Evolutionary conservation across 768 basidiomycete species (phyloP).

Genomic region (Roridomyces roridus): DNA sequence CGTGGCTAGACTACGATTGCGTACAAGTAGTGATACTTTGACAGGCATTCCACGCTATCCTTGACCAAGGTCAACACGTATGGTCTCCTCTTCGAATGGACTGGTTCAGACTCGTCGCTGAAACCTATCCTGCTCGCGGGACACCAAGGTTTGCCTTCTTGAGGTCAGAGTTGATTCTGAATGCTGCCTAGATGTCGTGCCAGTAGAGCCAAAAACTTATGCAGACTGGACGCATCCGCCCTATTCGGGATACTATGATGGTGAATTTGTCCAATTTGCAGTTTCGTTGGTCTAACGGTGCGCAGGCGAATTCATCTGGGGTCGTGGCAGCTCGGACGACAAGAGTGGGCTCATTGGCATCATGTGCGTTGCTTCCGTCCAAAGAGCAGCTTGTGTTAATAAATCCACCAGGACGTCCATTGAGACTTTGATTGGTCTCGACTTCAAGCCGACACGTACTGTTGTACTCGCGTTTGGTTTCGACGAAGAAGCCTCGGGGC

Average conservation of each 20-base stretch:
- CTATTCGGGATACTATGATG: slow-evolving; percentile 63
- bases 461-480: slow-evolving; percentile 74
- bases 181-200: slow-evolving; percentile 58
- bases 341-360: slow-evolving; percentile 78
- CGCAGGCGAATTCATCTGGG: slow-evolving; percentile 66
- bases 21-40: neutral
- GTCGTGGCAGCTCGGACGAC: slow-evolving; percentile 76
- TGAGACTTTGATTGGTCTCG: slow-evolving; percentile 67
- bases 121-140: slow-evolving; percentile 75
- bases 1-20: slow-evolving; percentile 44
- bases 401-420: slow-evolving; percentile 50
- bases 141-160: slow-evolving; percentile 58
- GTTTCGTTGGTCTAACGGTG: neutral
- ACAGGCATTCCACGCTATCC: slow-evolving; percentile 63
- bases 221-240: slow-evolving; percentile 61
- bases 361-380: slow-evolving; percentile 43
- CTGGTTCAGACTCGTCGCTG: slow-evolving; percentile 62
- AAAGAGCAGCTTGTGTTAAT: neutral
- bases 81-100: slow-evolving; percentile 77
- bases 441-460: slow-evolving; percentile 68
- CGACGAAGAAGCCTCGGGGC: slow-evolving; percentile 74
- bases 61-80: slow-evolving; percentile 80
- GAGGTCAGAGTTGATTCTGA: neutral
- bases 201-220: slow-evolving; percentile 55
- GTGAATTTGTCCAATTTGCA: slow-evolving; percentile 29